Evolutionary conservation across 2,329 filamentous ascomycete species (phyloP).

Genomic region (Camillea tinctor): DNA sequence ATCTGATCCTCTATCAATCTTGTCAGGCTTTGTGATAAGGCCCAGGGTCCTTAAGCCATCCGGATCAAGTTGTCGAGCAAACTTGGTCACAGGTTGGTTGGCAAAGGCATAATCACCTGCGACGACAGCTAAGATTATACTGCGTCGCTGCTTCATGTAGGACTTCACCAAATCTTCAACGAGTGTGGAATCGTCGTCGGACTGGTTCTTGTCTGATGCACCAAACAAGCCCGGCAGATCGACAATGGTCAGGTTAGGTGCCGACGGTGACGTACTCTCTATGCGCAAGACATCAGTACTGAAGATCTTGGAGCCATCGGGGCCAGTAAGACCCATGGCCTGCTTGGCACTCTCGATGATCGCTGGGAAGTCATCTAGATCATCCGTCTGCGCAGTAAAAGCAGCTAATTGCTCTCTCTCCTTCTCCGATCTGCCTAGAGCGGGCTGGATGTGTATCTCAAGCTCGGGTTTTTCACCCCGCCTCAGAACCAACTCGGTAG

Average conservation of each 20-base stretch:
- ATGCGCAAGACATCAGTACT: conserved; percentile 40
- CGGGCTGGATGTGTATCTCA: conserved; percentile 23
- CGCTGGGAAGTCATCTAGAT: conserved; percentile 15
- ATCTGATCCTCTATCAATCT: conserved; percentile 32
- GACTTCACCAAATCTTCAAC: conserved; percentile 42
- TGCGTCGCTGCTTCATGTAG: conserved; percentile 53
- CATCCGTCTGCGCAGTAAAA: conserved; percentile 22
- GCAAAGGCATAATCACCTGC: conserved; percentile 50
- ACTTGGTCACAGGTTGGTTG: conserved; percentile 51
- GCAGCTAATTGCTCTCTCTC: conserved; percentile 16
- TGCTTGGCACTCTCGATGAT: conserved; percentile 33
- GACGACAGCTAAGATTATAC: conserved; percentile 54
- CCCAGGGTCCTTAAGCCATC: conserved; percentile 44
- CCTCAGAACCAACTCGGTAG: conserved; percentile 59
- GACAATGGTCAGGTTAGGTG: conserved; percentile 51
- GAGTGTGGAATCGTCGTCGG: conserved; percentile 36
- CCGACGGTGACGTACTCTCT: conserved; percentile 40
- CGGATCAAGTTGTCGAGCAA: conserved; percentile 36
- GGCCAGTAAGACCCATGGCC: conserved; percentile 44
- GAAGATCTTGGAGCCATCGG: conserved; percentile 31
- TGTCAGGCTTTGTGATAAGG: conserved; percentile 49
- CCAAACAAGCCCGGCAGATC: conserved; percentile 52
- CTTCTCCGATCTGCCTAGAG: conserved; percentile 9
- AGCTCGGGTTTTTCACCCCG: conserved; percentile 33
- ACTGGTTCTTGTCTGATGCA: conserved; percentile 39